Evolutionary conservation across 2,329 filamentous ascomycete genomes (phyloP), one percentile per base, ranked within the genome.

Genomic region (Fusarium algeriense): DNA sequence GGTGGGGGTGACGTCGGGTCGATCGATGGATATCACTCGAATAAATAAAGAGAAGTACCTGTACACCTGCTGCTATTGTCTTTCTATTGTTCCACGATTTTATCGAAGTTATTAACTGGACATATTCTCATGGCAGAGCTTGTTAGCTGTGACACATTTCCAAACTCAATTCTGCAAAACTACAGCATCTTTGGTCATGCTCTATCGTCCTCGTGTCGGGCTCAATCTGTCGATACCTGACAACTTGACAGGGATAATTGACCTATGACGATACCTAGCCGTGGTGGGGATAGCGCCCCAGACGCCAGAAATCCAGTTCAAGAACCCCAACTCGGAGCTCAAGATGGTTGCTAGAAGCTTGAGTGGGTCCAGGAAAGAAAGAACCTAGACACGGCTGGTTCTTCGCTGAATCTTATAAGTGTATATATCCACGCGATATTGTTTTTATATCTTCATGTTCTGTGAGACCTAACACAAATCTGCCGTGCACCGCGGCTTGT

Each of bases 1-100:
- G 46, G 66, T 65, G 71, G 67, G 63, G 60, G 73, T 76, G 73
- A 75, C 68, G 74, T 76, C 70, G 73, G 73, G 74, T 75, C 62
- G 73, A 75, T 75, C 60, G 52, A 72, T 48, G 46, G 43, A n/a
- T 41, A 44, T 26, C 32, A 49, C 49, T 62, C 28, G 26, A 60
- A 65, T 15, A 50, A 60, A 65, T 15, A 50, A 37, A 54, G 17
- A 46, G 30, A 50, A 34, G 61, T 71, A 73, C 60, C 26, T 55
- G 11, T 48, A 69, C 38, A 44, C 38, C 38, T 41, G 28, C 40
- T 23, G 32, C 23, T 30, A 23, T 30, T 20, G 10, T 61, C 30
- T 14, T 20, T 38, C 45, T 11, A 44, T 63, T 67, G 38, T 43
- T 46, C 23, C 28, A 17, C 19, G 32, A 4, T 14, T 26, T 37